phyloP scores from a whole-genome alignment of 352 stramenopile genomes.

The Blastocystis sp. region DNA sequence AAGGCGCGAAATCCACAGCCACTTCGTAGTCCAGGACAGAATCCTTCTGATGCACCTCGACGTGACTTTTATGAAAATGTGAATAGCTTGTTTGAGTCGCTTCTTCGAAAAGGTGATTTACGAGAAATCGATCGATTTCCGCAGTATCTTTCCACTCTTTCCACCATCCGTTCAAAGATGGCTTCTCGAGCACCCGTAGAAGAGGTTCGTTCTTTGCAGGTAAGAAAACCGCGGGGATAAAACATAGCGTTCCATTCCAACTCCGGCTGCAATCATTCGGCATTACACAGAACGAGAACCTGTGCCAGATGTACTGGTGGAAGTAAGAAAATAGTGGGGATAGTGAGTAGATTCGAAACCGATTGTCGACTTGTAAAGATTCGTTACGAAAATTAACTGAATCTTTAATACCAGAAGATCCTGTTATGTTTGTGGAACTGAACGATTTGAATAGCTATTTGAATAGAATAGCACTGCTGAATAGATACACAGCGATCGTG shows the following conservation, averaged over 20 bases:
- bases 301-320: neutral
- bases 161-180: neutral
- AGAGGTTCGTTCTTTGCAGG: neutral
- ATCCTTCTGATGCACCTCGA: neutral
- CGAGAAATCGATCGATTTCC: constrained; percentile 15
- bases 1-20: neutral
- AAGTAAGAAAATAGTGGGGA: neutral
- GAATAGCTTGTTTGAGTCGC: neutral
- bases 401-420: neutral
- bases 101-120: constrained; percentile 8
- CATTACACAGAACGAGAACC: neutral
- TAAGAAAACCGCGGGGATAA: neutral
- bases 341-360: neutral
- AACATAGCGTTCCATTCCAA: neutral
- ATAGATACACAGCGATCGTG: neutral
- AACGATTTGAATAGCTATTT: neutral
- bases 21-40: neutral
- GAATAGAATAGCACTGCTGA: neutral
- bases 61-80: neutral
- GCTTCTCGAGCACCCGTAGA: neutral
- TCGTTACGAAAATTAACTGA: neutral
- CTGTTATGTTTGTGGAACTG: constrained; percentile 55
- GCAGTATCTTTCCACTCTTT: neutral
- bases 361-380: neutral
- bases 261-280: neutral